Conservation (phyloP, 2,329 filamentous ascomycete species). For the Talaromyces rugulosus region DNA sequence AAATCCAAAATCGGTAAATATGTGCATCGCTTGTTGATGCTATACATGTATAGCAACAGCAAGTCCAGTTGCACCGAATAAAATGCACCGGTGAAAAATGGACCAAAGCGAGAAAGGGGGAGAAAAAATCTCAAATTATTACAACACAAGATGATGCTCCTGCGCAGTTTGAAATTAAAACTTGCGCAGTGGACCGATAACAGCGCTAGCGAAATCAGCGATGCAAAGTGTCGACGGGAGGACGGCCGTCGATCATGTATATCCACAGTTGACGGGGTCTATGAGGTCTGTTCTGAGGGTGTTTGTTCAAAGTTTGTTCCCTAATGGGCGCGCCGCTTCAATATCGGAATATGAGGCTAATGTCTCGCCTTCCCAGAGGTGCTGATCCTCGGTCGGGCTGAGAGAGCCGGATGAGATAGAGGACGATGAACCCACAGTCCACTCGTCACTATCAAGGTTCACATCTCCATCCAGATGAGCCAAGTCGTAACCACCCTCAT, state of each 20-base stretch:
- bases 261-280: conserved; percentile 11
- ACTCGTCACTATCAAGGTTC: conserved; percentile 73
- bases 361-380: conserved; percentile 41
- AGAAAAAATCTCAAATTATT: conserved; percentile 14
- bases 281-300: conserved; percentile 6
- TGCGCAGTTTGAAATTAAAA: conserved; percentile 24
- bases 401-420: conserved; percentile 63
- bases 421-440: conserved; percentile 82
- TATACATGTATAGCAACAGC: conserved; percentile 36
- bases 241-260: conserved; percentile 15
- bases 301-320: conserved; percentile 14
- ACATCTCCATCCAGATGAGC: conserved; percentile 54
- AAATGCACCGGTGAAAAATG: conserved; percentile 7
- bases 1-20: conserved; percentile 11
- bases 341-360: conserved; percentile 35
- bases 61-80: conserved; percentile 13
- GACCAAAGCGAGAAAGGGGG: conserved; percentile 3
- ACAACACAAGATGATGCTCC: conserved; percentile 9
- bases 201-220: conserved; percentile 16
- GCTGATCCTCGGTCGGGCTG: conserved; percentile 59
- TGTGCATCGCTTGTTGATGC: conserved; percentile 19
- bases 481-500: conserved; percentile 51
- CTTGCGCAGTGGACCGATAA: conserved; percentile 11
- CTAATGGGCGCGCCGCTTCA: conserved; percentile 35
- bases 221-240: conserved; percentile 14